These are phyloP conservation scores for Rhynchospora tenuis DNA, from an alignment of 176 grass and related monocot species.

Conservation along the genomic window DNA sequence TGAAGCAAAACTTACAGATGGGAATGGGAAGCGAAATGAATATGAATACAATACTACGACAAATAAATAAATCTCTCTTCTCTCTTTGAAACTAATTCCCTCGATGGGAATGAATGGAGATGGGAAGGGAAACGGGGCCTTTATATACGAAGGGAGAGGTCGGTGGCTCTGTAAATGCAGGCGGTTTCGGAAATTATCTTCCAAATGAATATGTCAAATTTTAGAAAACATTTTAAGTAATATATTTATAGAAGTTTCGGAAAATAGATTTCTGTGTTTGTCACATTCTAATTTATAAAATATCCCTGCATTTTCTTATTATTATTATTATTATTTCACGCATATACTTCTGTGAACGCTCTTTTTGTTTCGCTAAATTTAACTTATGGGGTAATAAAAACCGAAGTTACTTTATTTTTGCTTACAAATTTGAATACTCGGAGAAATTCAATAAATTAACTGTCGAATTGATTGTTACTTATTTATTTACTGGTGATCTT, in stretches of 20 bases:
- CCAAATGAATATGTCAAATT: background rate
- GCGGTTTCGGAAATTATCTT: background rate
- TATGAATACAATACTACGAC: too few relatives aligned
- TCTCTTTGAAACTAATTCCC: too few relatives aligned
- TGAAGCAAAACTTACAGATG: background rate
- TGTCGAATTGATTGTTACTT: background rate
- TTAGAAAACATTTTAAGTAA: background rate
- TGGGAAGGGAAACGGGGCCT: too few relatives aligned
- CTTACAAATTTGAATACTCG: background rate
- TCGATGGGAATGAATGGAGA: slow-evolving; percentile 4
- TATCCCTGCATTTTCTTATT: background rate
- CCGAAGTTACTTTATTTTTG: too few relatives aligned
- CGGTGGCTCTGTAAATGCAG: background rate
- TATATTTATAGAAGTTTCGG: background rate
- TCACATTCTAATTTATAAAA: background rate
- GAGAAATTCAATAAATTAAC: background rate
- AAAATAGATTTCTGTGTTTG: background rate
- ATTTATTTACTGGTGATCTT: too few relatives aligned
- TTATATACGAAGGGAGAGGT: slow-evolving; percentile 3
- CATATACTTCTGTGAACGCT: background rate
- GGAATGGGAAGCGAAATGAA: too few relatives aligned
- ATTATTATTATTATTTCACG: background rate
- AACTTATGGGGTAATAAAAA: too few relatives aligned
- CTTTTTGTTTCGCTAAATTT: background rate
- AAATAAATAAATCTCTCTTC: too few relatives aligned